A percentile compares a stretch with the other conserved stretches of the same genome.
These are phyloP conservation scores for Polytrichum formosum DNA, from an alignment of 225 moss, liverwort and hornwort species.

Conservation along the genomic window DNA sequence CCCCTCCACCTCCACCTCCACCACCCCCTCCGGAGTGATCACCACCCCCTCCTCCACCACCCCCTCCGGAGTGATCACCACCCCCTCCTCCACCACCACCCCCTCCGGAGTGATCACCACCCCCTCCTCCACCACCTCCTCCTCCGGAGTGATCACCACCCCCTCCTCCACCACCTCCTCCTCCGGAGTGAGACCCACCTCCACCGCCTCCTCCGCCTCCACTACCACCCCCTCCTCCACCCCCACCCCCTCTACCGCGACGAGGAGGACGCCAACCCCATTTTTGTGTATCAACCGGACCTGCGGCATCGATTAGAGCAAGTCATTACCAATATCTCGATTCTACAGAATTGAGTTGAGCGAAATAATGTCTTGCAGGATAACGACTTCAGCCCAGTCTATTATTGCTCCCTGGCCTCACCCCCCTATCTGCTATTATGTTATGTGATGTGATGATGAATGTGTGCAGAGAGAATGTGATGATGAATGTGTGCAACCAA, in stretches of 20 bases:
- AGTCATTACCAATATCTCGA: neutral
- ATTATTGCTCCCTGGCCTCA: no score
- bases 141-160: constrained; percentile 8
- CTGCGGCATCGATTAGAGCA: neutral
- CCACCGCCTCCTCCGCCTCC: no score
- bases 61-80: neutral
- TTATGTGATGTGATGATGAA: no score
- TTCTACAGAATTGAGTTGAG: no score
- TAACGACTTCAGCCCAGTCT: no score
- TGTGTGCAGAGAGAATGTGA: neutral
- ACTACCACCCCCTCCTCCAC: constrained; percentile 1
- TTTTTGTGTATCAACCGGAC: neutral
- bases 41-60: constrained; percentile 15
- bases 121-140: neutral
- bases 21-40: neutral
- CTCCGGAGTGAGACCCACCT: no score
- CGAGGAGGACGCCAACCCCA: neutral
- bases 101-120: neutral
- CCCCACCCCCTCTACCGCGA: no score
- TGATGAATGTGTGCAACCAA: no score
- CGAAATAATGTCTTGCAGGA: no score
- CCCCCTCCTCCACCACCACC: neutral
- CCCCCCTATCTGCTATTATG: no score
- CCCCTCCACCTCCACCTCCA: neutral
- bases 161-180: neutral